phyloP scores from a whole-genome alignment of 2,329 filamentous ascomycete species.

The Ceratocystis harringtonii region DNA sequence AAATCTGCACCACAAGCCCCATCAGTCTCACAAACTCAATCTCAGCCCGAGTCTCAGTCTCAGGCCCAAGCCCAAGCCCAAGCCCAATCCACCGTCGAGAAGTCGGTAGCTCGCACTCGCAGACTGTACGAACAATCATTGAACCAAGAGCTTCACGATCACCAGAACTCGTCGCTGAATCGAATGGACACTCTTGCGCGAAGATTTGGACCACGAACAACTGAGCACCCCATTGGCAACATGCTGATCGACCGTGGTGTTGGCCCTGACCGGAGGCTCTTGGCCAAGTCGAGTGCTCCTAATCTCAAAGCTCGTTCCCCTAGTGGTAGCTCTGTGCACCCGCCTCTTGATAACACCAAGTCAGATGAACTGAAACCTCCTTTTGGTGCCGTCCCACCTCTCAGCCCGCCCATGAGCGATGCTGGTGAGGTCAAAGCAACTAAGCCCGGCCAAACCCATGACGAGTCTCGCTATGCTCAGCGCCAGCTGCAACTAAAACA shows the following conservation, averaged over 20 bases:
- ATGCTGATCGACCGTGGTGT: constrained; percentile 32
- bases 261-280: constrained; percentile 31
- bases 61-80: neutral
- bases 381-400: constrained; percentile 26
- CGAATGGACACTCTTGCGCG: constrained; percentile 65
- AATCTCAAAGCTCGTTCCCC: constrained; percentile 33
- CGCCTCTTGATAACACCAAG: constrained; percentile 17
- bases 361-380: constrained; percentile 22
- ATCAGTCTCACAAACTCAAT: neutral
- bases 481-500: constrained; percentile 69
- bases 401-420: constrained; percentile 51
- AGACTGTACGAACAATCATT: constrained; percentile 73
- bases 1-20: neutral
- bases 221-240: constrained; percentile 34
- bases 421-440: constrained; percentile 65
- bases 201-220: constrained; percentile 38
- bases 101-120: constrained; percentile 45
- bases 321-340: constrained; percentile 8
- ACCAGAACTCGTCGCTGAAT: constrained; percentile 61
- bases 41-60: neutral
- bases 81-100: constrained; percentile 10
- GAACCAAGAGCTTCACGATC: constrained; percentile 63
- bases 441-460: constrained; percentile 60
- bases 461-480: constrained; percentile 72
- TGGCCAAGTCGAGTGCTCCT: constrained; percentile 48